Base-by-base conservation (phyloP, 768 basidiomycete species). In the Asterophora parasitica region DNA sequence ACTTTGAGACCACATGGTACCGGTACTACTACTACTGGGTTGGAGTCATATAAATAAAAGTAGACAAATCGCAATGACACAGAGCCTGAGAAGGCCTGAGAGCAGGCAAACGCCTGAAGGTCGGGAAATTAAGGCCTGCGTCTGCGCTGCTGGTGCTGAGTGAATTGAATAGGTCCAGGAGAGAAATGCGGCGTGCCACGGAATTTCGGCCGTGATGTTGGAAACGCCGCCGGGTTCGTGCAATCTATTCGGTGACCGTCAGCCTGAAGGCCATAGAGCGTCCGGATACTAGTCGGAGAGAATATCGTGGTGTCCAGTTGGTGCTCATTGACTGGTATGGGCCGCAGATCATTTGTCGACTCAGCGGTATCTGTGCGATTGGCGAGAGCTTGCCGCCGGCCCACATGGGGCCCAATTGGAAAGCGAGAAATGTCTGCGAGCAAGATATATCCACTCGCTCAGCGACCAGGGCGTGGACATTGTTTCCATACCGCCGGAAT, bases 121-220 rank as follows among this genome's bases (percentile, higher is more conserved):
- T 10, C 6, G 11, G 19, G 5, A 39, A 4, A 19, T 23, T 10
- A 37, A 15, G n/a, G 15, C 36, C 36, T 30, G 36, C 36, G 16
- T n/a, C 15, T 37, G 36, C 36, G 16, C 16, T 7, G 16, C 15
- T 16, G 7, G 36, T 4, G 36, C n/a, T 7, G 19, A 16, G 36
- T 16, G 16, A 7, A 9, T 31, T 2, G 3, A 9, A 12, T 31
- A 12, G 6, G 6, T 7, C n/a, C 16, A 13, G 7, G 7, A 35
- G 20, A 30, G n/a, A 16, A 26, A n/a, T 28, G 27, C 42, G n/a
- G 42, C 28, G 9, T 7, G 28, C 38, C 49, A 48, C 40, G 17
- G 42, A 47, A 43, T 30, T 35, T 16, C 44, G 44, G 39, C 42
- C 32, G 16, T 44, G 36, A 41, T 46, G 47, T 23, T 44, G 51